phyloP scores from a whole-genome alignment of 2,329 filamentous ascomycete genomes.

The Paraconiothyrium sp. region DNA sequence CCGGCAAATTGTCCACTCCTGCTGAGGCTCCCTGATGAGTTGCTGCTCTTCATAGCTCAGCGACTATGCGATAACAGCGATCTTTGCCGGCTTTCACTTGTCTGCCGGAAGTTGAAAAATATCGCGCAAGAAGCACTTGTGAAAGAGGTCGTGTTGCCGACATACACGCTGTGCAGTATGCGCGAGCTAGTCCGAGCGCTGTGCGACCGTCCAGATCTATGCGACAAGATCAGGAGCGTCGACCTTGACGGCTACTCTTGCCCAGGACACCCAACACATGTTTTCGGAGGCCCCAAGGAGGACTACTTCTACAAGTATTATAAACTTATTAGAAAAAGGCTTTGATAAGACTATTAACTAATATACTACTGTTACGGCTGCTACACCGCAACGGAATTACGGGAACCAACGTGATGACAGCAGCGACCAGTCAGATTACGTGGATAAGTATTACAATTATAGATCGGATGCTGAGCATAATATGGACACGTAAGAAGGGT shows the following conservation, averaged over 20 bases:
- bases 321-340: too few relatives aligned
- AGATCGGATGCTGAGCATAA: too few relatives aligned
- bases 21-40: conserved; percentile 12
- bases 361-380: too few relatives aligned
- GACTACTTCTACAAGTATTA: conserved; percentile 12
- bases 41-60: conserved; percentile 12
- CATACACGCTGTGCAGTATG: conserved; percentile 15
- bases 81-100: conserved; percentile 22
- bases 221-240: conserved; percentile 20
- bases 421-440: too few relatives aligned
- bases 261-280: conserved; percentile 3
- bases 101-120: conserved; percentile 20
- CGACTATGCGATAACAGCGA: conserved; percentile 9
- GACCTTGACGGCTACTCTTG: conserved; percentile 25
- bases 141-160: conserved; percentile 21
- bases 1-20: not conserved
- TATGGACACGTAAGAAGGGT: too few relatives aligned
- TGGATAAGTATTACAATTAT: too few relatives aligned
- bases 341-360: too few relatives aligned
- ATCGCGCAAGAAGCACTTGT: conserved; percentile 28
- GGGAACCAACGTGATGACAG: too few relatives aligned
- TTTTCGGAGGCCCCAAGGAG: conserved; percentile 10
- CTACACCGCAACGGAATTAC: too few relatives aligned
- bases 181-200: conserved; percentile 23
- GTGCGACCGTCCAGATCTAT: conserved; percentile 18